These are phyloP conservation scores for Brasilioporus rufonigricans DNA, from an alignment of 768 basidiomycete species.

Conservation along the genomic window DNA sequence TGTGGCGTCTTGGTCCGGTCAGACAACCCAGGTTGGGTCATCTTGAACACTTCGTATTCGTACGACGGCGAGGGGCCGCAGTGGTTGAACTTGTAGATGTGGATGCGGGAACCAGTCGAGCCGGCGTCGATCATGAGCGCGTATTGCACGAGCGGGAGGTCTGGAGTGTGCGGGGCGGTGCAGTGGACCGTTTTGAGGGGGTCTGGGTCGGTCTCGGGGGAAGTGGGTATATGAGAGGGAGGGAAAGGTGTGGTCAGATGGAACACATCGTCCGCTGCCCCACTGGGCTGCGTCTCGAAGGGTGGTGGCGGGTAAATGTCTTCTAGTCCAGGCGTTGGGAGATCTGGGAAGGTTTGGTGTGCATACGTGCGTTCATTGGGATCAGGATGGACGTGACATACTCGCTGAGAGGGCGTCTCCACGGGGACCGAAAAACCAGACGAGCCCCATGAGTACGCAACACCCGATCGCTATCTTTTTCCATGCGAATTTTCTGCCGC, in stretches of 20 bases:
- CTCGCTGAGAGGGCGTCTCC: constrained; percentile 16
- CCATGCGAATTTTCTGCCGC: constrained; percentile 51
- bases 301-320: constrained; percentile 26
- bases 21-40: constrained; percentile 79
- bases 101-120: constrained; percentile 94
- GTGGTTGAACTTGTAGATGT: constrained; percentile 98
- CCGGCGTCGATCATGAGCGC: constrained; percentile 98
- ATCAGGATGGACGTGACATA: constrained; percentile 4
- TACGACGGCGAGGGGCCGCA: constrained; percentile 71
- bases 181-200: constrained; percentile 73
- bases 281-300: no score
- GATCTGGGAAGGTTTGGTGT: constrained; percentile 2
- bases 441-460: constrained; percentile 50
- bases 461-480: constrained; percentile 66
- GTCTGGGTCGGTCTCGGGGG: constrained; percentile 74
- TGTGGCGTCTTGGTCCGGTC: constrained; percentile 53
- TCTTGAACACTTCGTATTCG: constrained; percentile 92
- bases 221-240: no score
- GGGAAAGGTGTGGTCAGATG: no score
- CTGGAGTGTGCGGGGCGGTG: constrained; percentile 48
- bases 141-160: constrained; percentile 74
- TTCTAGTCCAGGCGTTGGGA: constrained; percentile 17
- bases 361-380: background rate
- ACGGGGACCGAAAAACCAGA: constrained; percentile 66
- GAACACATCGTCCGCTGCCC: constrained; percentile 19